phyloP scores from a whole-genome alignment of 768 basidiomycete species.

The Fomitopsis pulvina region DNA sequence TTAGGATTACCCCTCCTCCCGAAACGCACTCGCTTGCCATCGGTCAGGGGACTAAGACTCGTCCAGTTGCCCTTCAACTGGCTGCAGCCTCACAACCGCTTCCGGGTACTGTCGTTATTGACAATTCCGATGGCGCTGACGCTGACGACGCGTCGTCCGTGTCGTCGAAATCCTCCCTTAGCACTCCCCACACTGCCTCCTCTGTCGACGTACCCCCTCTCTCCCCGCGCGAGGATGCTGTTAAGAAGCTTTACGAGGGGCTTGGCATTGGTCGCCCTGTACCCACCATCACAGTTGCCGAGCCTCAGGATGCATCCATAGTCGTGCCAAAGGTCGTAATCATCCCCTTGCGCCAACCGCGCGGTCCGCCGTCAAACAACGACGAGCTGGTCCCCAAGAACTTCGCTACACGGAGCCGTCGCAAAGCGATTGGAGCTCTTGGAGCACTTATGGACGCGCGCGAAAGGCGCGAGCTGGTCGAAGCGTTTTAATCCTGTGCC shows the following conservation, averaged over 20 bases:
- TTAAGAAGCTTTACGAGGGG: constrained; percentile 85
- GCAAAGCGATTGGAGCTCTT: constrained; percentile 78
- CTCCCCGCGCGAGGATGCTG: constrained; percentile 80
- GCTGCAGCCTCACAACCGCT: constrained; percentile 36
- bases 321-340: constrained; percentile 47
- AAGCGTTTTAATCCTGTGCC: constrained; percentile 46
- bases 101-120: constrained; percentile 43
- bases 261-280: constrained; percentile 75
- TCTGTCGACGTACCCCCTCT: constrained; percentile 48
- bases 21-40: constrained; percentile 54
- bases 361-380: constrained; percentile 79
- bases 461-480: constrained; percentile 70
- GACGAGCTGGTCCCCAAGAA: constrained; percentile 87
- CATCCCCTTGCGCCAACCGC: constrained; percentile 78
- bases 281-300: constrained; percentile 31
- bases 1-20: constrained; percentile 71
- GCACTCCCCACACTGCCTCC: constrained; percentile 66
- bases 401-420: constrained; percentile 80
- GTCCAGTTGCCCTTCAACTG: constrained; percentile 56
- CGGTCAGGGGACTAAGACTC: constrained; percentile 27
- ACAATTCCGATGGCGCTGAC: constrained; percentile 42
- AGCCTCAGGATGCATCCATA: constrained; percentile 31
- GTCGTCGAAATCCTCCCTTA: constrained; percentile 57
- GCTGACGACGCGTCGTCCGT: constrained; percentile 52
- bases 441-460: constrained; percentile 76